phyloP scores from a whole-genome alignment of 768 basidiomycete species.

The Amyloporia xantha region DNA sequence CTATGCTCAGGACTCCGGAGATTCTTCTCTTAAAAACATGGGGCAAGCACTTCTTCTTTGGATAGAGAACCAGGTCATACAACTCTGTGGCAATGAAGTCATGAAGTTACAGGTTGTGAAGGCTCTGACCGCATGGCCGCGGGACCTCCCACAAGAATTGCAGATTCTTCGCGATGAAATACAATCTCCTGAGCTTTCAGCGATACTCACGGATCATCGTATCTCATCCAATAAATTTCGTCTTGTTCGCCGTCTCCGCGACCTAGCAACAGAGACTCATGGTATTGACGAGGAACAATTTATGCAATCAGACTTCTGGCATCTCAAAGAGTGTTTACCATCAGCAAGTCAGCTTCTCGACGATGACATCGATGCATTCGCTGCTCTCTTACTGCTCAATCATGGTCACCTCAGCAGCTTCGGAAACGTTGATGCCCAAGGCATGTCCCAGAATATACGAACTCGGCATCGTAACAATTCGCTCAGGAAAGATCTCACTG shows the following conservation, averaged over 20 bases:
- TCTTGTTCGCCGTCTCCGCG: conserved; percentile 57
- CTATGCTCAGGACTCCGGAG: conserved; percentile 32
- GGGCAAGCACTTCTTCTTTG: conserved; percentile 51
- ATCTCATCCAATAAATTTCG: conserved; percentile 73
- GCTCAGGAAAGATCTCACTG: neutral
- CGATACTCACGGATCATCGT: conserved; percentile 50
- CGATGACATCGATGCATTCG: conserved; percentile 69
- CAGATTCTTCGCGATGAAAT: conserved; percentile 39
- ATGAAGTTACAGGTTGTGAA: conserved; percentile 39
- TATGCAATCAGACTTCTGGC: conserved; percentile 69
- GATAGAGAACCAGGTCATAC: conserved; percentile 51
- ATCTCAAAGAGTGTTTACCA: conserved; percentile 74
- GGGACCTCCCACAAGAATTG: conserved; percentile 45
- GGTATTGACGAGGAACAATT: conserved; percentile 41
- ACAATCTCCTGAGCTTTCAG: conserved; percentile 40
- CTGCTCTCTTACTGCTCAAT: conserved; percentile 51
- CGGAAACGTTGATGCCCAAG: conserved; percentile 42
- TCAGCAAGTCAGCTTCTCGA: conserved; percentile 43
- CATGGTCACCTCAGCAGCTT: conserved; percentile 60
- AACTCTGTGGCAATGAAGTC: conserved; percentile 31
- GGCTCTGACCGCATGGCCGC: conserved; percentile 74
- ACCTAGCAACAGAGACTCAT: conserved; percentile 28
- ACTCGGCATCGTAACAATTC: conserved; percentile 24
- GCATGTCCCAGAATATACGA: conserved; percentile 41
- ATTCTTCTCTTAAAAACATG: conserved; percentile 25